Evolutionary conservation across 179 eudicot genomes (phyloP).

Genomic region (Carnegiea gigantea): DNA sequence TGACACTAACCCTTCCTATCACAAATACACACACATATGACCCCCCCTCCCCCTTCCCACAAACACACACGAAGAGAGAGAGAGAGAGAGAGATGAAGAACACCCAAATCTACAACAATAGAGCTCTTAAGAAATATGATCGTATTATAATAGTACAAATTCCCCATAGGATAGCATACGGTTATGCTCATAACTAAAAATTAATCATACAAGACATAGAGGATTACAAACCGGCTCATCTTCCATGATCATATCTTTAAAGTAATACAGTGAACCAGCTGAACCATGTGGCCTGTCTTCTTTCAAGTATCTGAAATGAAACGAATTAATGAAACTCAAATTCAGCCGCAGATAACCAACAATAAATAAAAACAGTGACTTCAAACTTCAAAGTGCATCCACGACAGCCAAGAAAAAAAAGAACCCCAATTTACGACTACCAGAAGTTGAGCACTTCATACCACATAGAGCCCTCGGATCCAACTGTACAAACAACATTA

Average conservation of each 20-base stretch:
- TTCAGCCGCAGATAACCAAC: background rate
- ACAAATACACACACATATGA: too few species aligned
- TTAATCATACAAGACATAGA: slow-evolving; percentile 1
- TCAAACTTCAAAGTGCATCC: background rate
- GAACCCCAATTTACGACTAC: background rate
- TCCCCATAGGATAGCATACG: too few species aligned
- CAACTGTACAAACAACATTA: background rate
- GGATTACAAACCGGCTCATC: slow-evolving; percentile 54
- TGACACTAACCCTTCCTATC: too few species aligned
- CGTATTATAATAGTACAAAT: background rate
- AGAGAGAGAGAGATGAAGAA: background rate
- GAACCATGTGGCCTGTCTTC: slow-evolving; percentile 96
- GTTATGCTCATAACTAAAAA: background rate
- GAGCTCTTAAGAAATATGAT: background rate
- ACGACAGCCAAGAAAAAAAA: background rate
- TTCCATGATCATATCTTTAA: slow-evolving; percentile 83
- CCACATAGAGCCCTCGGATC: background rate
- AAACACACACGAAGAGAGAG: background rate
- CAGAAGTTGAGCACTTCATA: background rate
- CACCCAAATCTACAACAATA: background rate
- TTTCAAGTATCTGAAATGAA: slow-evolving; percentile 62
- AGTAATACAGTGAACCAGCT: slow-evolving; percentile 81
- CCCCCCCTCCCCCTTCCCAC: background rate
- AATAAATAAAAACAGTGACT: background rate
- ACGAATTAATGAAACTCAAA: background rate